Evolutionary conservation across 257 asterid species (phyloP).

Genomic region (Penstemon davidsonii): DNA sequence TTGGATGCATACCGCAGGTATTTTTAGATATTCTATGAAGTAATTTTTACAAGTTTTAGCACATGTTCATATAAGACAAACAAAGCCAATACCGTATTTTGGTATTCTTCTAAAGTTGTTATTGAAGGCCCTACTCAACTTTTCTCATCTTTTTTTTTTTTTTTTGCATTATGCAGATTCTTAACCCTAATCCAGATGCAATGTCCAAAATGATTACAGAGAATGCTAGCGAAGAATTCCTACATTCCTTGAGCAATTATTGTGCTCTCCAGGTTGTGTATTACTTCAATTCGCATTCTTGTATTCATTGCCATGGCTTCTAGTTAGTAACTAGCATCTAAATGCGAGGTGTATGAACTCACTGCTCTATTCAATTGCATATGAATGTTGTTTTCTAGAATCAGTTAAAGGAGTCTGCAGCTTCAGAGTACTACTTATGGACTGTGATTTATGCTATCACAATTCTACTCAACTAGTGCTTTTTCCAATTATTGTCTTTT

Average conservation of each 20-base stretch:
- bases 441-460: neutral
- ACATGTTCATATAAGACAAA: slow-evolving; percentile 4
- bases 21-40: slow-evolving; percentile 24
- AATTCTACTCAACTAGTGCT: neutral
- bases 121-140: slow-evolving; percentile 7
- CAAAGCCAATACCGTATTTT: slow-evolving; percentile 22
- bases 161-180: slow-evolving; percentile 56
- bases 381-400: slow-evolving; percentile 4
- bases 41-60: slow-evolving; percentile 21
- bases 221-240: slow-evolving; percentile 96
- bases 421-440: slow-evolving; percentile 4
- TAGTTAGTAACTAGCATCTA: slow-evolving; percentile 17
- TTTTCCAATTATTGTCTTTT: neutral
- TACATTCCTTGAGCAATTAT: slow-evolving; percentile 81
- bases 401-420: neutral
- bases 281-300: slow-evolving; percentile 24
- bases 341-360: slow-evolving; percentile 23
- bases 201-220: slow-evolving; percentile 96
- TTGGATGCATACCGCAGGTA: slow-evolving; percentile 99
- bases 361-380: slow-evolving; percentile 1
- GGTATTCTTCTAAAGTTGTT: slow-evolving; percentile 16
- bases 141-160: slow-evolving; percentile 11
- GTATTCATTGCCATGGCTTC: slow-evolving; percentile 17
- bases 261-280: slow-evolving; percentile 89
- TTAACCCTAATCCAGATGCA: slow-evolving; percentile 98